Conservation (phyloP, 306 rosid genomes). For the Dalbergia oliveri region DNA sequence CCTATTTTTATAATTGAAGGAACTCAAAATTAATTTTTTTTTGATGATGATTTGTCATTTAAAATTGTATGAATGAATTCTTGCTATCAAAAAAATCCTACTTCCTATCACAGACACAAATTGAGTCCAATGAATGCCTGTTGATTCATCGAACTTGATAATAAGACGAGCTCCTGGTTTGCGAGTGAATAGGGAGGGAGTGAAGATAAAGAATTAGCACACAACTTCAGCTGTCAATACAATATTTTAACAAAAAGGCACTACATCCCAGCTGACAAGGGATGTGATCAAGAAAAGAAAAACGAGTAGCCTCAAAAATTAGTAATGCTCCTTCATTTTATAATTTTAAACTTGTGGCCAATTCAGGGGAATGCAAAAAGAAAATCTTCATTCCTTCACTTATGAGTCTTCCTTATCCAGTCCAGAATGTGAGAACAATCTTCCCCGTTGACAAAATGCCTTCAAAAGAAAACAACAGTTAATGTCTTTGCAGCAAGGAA, state of each 20-base stretch:
- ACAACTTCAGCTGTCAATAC: constrained; percentile 16
- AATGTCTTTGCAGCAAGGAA: constrained; percentile 23
- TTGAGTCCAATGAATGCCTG: constrained; percentile 11
- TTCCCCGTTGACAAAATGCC: constrained; percentile 73
- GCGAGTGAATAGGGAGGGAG: background rate
- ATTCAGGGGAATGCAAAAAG: constrained; percentile 39
- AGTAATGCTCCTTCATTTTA: constrained; percentile 3
- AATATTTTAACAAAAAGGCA: constrained; percentile 11
- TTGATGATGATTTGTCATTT: too few relatives aligned
- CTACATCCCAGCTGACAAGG: too few relatives aligned
- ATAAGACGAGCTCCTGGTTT: constrained; percentile 6
- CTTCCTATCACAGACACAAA: background rate
- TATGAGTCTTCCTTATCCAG: constrained; percentile 71
- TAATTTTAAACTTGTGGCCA: constrained; percentile 29
- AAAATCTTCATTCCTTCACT: constrained; percentile 34
- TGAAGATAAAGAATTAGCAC: too few relatives aligned
- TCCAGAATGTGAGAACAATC: constrained; percentile 80
- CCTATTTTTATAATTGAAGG: too few relatives aligned
- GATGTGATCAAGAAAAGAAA: constrained; percentile 23
- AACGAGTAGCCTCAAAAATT: constrained; percentile 32
- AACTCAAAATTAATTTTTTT: too few relatives aligned
- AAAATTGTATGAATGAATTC: too few relatives aligned
- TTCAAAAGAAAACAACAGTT: constrained; percentile 47
- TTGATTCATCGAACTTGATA: background rate
- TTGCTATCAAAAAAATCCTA: background rate